These are phyloP conservation scores for Acanthamoeba sp. DNA, from an alignment of 208 protist species.

Conservation along the genomic window DNA sequence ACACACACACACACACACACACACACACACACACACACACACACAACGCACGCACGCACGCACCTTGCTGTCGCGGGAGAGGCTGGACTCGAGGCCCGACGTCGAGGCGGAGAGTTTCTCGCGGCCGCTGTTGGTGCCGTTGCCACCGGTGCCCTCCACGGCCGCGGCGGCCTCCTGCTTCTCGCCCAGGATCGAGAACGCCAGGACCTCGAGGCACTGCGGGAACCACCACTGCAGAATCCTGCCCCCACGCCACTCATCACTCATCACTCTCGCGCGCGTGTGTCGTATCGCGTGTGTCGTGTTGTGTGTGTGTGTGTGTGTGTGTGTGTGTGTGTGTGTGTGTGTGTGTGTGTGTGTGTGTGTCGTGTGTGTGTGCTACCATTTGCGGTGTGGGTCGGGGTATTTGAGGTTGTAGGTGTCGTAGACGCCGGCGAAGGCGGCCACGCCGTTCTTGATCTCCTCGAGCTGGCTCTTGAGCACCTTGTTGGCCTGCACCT, in stretches of 20 bases:
- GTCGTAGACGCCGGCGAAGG: conserved; percentile 57
- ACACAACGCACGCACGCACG: no score
- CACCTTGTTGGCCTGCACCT: conserved; percentile 60
- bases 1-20: not conserved
- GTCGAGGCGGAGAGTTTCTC: conserved; percentile 26
- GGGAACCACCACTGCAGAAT: conserved; percentile 65
- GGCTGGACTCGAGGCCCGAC: conserved; percentile 26
- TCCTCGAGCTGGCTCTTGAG: conserved; percentile 58
- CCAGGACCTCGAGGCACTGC: conserved; percentile 58
- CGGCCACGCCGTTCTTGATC: conserved; percentile 44
- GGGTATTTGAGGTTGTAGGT: conserved; percentile 61
- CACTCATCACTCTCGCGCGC: no score
- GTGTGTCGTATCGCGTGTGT: no score
- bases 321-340: not conserved
- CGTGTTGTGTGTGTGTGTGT: not conserved
- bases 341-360: not conserved
- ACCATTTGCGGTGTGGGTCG: conserved; percentile 25
- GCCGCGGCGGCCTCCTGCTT: conserved; percentile 39
- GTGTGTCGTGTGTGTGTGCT: not conserved
- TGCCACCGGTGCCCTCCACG: not conserved
- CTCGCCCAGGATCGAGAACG: conserved; percentile 18
- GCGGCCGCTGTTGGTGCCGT: not conserved
- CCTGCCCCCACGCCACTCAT: not conserved
- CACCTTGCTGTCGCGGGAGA: not conserved
- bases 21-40: not conserved